Percentiles rank a stretch among this genome's conserved stretches.
These are phyloP conservation scores for Vaccinium darrowii DNA, from an alignment of 148 eudicot genomes.

Conservation along the genomic window DNA sequence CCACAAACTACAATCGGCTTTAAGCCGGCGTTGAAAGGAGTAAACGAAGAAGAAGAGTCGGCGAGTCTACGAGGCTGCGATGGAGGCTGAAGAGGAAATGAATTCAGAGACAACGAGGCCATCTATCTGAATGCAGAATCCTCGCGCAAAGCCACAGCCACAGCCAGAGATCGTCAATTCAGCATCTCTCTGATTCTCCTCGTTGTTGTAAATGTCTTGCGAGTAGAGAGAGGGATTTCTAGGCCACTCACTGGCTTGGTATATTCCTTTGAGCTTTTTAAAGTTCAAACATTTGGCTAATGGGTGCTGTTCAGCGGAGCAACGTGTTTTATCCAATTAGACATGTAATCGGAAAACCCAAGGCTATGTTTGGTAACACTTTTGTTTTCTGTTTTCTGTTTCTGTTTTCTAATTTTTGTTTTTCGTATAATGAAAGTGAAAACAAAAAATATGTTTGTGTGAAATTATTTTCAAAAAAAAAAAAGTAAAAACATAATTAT, in stretches of 20 bases:
- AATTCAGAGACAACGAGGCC: slow-evolving; percentile 39
- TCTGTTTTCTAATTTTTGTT: too few species aligned
- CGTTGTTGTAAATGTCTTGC: background rate
- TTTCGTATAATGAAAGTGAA: too few species aligned
- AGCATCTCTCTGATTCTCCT: background rate
- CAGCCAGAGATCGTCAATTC: slow-evolving; percentile 7
- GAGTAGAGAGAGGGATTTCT: background rate
- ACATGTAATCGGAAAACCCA: too few species aligned
- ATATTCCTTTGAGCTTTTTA: background rate
- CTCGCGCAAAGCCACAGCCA: slow-evolving; percentile 14
- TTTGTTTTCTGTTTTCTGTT: too few species aligned
- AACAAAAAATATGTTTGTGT: too few species aligned
- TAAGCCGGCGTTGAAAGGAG: slow-evolving; percentile 17
- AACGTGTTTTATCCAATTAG: background rate
- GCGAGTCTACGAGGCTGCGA: slow-evolving; percentile 29
- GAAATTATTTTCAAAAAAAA: too few species aligned
- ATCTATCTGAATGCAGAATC: slow-evolving; percentile 17
- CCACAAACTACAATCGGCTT: slow-evolving; percentile 72
- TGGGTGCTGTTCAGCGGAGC: background rate
- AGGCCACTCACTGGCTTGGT: background rate
- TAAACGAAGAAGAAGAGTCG: slow-evolving; percentile 5
- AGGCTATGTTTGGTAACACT: too few species aligned
- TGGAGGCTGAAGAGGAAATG: slow-evolving; percentile 23
- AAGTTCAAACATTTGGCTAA: background rate
- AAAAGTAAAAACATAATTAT: too few species aligned